A percentile compares a stretch with the other conserved stretches of the same genome.
Conservation (phyloP, 129 eudicot genomes). For the Cynara cardunculus region DNA sequence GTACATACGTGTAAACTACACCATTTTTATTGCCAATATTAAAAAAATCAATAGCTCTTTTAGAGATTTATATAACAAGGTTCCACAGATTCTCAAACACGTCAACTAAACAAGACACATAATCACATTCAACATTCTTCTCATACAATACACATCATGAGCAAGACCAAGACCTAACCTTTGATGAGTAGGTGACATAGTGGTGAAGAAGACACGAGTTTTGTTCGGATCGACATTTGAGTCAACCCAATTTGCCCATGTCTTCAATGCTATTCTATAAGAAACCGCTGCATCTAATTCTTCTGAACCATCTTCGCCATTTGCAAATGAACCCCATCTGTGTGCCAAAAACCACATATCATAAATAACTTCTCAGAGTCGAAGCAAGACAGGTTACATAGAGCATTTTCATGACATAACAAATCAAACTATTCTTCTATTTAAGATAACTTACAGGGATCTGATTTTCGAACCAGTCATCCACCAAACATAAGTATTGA, state of each 20-base stretch:
- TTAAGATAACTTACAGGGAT: slow-evolving; percentile 58
- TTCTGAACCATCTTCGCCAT: slow-evolving; percentile 89
- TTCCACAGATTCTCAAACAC: not conserved
- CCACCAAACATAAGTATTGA: slow-evolving; percentile 99
- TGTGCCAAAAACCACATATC: not conserved
- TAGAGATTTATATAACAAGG: not conserved
- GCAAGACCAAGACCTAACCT: slow-evolving; percentile 43
- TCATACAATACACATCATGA: not conserved
- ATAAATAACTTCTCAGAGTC: not conserved
- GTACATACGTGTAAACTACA: not conserved
- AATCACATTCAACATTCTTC: not conserved
- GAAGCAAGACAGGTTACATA: not conserved
- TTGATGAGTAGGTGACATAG: slow-evolving; percentile 97
- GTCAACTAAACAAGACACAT: not conserved
- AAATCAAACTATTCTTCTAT: not conserved
- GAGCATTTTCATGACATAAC: not conserved
- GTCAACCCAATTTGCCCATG: slow-evolving; percentile 99
- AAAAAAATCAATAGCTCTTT: not conserved
- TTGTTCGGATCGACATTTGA: slow-evolving; percentile 58
- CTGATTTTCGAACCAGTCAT: slow-evolving; percentile 78
- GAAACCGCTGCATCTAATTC: slow-evolving; percentile 75
- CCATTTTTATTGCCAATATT: too few species aligned
- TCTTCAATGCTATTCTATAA: slow-evolving; percentile 72
- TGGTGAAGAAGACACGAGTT: slow-evolving; percentile 84
- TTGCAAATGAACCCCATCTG: slow-evolving; percentile 97